Evolutionary conservation across 106 monocot genomes (phyloP).

Genomic region (Dendrobium officinale): DNA sequence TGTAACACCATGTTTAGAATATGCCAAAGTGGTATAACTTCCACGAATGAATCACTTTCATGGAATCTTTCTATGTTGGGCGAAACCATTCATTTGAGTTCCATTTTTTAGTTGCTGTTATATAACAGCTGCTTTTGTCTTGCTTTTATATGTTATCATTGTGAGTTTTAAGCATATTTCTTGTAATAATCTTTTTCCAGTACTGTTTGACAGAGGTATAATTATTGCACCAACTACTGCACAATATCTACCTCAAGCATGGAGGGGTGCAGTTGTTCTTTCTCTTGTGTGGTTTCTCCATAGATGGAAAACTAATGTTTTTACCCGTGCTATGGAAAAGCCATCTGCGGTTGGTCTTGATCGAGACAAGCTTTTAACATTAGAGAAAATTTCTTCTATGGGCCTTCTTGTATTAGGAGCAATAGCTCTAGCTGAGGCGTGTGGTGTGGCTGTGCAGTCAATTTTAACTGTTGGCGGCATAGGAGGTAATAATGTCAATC

Average conservation of each 20-base stretch:
- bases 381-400: constrained; percentile 76
- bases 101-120: background rate
- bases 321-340: constrained; percentile 38
- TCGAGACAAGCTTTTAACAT: constrained; percentile 51
- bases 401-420: constrained; percentile 60
- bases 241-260: constrained; percentile 63
- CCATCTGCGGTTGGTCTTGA: constrained; percentile 38
- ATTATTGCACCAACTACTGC: constrained; percentile 58
- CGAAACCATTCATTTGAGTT: background rate
- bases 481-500: constrained; percentile 58
- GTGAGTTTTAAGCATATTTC: background rate
- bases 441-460: constrained; percentile 82
- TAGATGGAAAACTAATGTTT: constrained; percentile 79
- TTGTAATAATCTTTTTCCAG: background rate
- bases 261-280: constrained; percentile 75
- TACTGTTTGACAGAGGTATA: constrained; percentile 32
- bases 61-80: background rate
- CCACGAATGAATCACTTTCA: background rate
- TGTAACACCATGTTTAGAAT: background rate
- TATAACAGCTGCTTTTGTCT: background rate
- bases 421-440: constrained; percentile 83
- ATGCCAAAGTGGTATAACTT: background rate
- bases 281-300: constrained; percentile 93
- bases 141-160: background rate
- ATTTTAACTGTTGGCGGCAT: constrained; percentile 92